phyloP scores from a whole-genome alignment of 202 grass and related monocot species.

The Bolboschoenoplectus hybrid region DNA sequence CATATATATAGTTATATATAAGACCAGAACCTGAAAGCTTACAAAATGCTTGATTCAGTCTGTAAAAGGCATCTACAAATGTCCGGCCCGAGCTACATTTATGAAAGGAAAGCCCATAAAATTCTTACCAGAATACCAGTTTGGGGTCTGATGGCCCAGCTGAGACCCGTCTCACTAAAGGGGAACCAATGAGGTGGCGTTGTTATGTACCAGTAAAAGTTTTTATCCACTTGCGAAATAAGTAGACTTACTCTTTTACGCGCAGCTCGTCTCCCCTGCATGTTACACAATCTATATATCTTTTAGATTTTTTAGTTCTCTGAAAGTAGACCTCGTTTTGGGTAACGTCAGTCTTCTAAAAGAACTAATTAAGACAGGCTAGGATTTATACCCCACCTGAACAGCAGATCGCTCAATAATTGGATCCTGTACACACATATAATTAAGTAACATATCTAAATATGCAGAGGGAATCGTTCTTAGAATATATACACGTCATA shows the following conservation, averaged over 20 bases:
- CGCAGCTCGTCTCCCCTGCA: background rate
- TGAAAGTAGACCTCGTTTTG: background rate
- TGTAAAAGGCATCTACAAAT: background rate
- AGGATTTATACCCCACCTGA: background rate
- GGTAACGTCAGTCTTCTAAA: background rate
- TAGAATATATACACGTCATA: background rate
- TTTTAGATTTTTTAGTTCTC: background rate
- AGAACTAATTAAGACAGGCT: background rate
- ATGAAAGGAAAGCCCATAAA: background rate
- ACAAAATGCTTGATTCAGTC: background rate
- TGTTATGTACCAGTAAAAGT: background rate
- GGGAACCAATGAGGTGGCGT: background rate
- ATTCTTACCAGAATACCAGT: background rate
- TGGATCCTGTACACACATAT: background rate
- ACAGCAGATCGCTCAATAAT: conserved; percentile 8
- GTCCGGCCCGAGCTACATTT: background rate
- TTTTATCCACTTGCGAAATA: background rate
- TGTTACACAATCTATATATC: background rate
- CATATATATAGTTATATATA: too few relatives aligned
- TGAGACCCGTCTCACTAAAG: background rate
- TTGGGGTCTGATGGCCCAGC: background rate
- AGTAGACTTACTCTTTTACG: background rate
- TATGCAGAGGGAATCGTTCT: background rate
- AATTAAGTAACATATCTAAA: background rate
- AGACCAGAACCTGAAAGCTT: background rate